Conservation (phyloP, 1,139 yeast species). For the Geotrichum reessii region DNA sequence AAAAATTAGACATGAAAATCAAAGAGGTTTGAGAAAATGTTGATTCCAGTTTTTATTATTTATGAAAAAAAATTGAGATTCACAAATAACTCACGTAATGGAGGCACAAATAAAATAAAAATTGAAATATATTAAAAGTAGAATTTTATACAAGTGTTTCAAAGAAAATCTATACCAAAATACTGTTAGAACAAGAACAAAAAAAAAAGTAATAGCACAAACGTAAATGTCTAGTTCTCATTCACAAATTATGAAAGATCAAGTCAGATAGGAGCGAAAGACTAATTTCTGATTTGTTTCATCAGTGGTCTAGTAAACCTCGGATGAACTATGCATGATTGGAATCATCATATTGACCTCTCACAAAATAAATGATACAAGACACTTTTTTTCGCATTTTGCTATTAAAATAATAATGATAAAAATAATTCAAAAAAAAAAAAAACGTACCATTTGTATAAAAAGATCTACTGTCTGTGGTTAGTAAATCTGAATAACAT, state of each 20-base stretch:
- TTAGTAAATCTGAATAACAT: neutral
- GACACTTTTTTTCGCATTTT: no score
- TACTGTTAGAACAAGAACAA: neutral
- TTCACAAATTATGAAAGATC: neutral
- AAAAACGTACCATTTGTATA: slow-evolving; percentile 1
- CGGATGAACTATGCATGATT: slow-evolving; percentile 21
- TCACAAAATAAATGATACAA: neutral
- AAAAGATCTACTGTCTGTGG: neutral
- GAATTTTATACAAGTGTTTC: neutral
- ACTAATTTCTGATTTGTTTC: slow-evolving; percentile 18
- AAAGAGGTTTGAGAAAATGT: no score
- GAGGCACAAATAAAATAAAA: no score
- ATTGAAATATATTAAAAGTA: no score
- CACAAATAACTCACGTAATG: no score
- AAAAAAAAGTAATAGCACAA: neutral
- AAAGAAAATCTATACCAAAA: neutral
- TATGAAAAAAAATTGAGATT: no score
- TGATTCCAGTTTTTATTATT: no score
- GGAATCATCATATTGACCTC: slow-evolving; percentile 15
- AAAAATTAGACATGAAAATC: no score
- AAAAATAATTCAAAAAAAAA: neutral
- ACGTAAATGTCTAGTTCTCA: neutral
- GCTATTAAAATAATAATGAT: no score
- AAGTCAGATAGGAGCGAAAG: slow-evolving; percentile 22
- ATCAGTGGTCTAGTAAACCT: slow-evolving; percentile 19